Base-by-base conservation (phyloP, 306 rosid genomes). In the Morella rubra region DNA sequence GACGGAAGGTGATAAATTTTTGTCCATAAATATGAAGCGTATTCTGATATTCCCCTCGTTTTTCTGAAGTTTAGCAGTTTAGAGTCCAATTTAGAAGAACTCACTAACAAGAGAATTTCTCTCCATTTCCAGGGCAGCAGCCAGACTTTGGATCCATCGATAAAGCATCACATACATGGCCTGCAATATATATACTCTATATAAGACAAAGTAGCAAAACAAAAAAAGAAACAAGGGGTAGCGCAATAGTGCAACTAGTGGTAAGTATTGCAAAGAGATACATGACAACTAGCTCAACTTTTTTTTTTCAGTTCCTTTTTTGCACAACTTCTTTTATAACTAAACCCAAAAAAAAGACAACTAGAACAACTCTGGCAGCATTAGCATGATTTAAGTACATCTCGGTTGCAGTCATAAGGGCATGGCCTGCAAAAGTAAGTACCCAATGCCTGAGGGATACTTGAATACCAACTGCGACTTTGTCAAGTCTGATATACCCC, bases 21-120 rank as follows among this genome's bases (percentile, higher is more conserved):
- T 27, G 32, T 2, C 32, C 32, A 27, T 27, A 27, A 2, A 27
- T 27, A 27, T 27, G 32, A 27, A 27, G 32, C 32, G 2, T 27
- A 27, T 2, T 27, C 32, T 27, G 32, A 27, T 27, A 27, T 27
- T 27, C 32, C 32, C 32, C 32, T 27, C 2, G 32, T 1, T 27
- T 27, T 27, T 27, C 32, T 73, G 71, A 54, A 69, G 66, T 15
- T 44, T 69, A 64, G 32, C 60, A 73, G 77, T 74, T 79, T 13
- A 81, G 76, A 68, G 73, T 32, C 56, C 50, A 76, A 66, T 40
- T 72, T n/a, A 19, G 79, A 64, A 69, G 83, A 81, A 94, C 98
- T 94, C 95, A 94, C 96, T 92, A 90, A 87, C 98, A 94, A 94
- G 97, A 84, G 84, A 90, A 90, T 87, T 85, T 89, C 68, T 86